Evolutionary conservation across 495 filamentous ascomycete species (phyloP).

Genomic region (Oleoguttula mirabilis): DNA sequence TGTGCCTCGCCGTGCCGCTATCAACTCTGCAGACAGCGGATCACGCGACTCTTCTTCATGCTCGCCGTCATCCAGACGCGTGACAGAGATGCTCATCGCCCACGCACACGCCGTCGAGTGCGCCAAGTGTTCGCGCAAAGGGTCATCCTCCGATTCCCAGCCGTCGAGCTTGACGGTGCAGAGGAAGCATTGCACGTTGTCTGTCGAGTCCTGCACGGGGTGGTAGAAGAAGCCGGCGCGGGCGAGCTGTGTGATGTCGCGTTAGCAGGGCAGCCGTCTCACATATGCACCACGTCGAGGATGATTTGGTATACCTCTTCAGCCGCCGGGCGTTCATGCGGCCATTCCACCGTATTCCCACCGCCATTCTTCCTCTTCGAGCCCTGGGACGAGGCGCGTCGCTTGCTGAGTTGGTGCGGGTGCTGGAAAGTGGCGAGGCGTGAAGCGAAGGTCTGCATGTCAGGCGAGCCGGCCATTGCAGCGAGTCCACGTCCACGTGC

Average conservation of each 20-base stretch:
- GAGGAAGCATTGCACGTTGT: slow-evolving; percentile 83
- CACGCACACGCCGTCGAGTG: slow-evolving; percentile 73
- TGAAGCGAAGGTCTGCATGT: slow-evolving; percentile 47
- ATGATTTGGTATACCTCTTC: slow-evolving; percentile 44
- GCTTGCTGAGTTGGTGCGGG: slow-evolving; percentile 46
- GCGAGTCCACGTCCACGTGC: too few relatives aligned
- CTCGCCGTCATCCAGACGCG: slow-evolving; percentile 48
- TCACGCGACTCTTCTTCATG: slow-evolving; percentile 38
- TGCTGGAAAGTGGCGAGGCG: slow-evolving; percentile 65
- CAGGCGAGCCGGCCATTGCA: slow-evolving; percentile 7
- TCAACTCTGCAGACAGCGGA: slow-evolving; percentile 55
- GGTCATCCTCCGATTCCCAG: slow-evolving; percentile 77
- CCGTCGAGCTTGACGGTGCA: slow-evolving; percentile 70
- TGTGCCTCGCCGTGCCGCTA: slow-evolving; percentile 65
- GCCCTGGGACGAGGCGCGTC: slow-evolving; percentile 48
- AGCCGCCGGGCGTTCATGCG: slow-evolving; percentile 54
- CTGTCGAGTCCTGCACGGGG: slow-evolving; percentile 56
- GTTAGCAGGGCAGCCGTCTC: too few relatives aligned
- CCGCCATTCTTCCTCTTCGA: slow-evolving; percentile 35
- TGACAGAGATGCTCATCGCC: slow-evolving; percentile 65
- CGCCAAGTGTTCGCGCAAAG: slow-evolving; percentile 70
- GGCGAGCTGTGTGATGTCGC: slow-evolving; percentile 78
- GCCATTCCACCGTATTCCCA: slow-evolving; percentile 57
- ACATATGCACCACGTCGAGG: background rate
- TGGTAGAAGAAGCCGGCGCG: slow-evolving; percentile 83